These are phyloP conservation scores for Claviceps sp. DNA, from an alignment of 2,329 filamentous ascomycete genomes.

Conservation along the genomic window DNA sequence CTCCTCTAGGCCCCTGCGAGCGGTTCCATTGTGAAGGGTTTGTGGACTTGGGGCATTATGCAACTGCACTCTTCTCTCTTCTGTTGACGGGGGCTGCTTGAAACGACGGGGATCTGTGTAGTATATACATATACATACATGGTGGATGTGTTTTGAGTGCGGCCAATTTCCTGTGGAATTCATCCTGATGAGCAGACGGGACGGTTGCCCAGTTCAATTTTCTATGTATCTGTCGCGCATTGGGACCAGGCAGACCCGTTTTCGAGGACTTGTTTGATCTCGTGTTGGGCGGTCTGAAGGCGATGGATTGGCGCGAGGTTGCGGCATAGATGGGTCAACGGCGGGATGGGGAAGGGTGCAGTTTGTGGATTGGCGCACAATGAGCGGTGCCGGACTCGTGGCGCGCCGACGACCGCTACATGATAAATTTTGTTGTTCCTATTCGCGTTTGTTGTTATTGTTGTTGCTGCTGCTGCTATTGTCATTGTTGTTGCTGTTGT, in stretches of 20 bases:
- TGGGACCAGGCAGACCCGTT: constrained; percentile 18
- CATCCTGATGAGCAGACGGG: constrained; percentile 4
- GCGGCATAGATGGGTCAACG: constrained; percentile 8
- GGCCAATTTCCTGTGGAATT: neutral
- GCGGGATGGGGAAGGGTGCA: constrained; percentile 5
- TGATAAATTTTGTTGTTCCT: constrained; percentile 33
- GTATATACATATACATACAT: neutral
- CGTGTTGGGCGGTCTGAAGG: constrained; percentile 14
- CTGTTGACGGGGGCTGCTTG: constrained; percentile 5
- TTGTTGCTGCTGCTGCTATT: constrained; percentile 27
- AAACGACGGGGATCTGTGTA: neutral
- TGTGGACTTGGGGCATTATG: neutral
- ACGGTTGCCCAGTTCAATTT: constrained; percentile 8
- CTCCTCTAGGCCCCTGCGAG: neutral
- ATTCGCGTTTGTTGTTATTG: constrained; percentile 14
- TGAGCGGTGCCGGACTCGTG: constrained; percentile 18
- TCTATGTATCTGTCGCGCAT: constrained; percentile 22
- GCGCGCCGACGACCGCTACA: constrained; percentile 29
- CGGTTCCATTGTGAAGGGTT: neutral
- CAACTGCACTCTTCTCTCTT: neutral
- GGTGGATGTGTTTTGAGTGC: constrained; percentile 1
- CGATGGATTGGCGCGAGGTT: constrained; percentile 16
- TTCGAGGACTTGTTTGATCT: constrained; percentile 16
- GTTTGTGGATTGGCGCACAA: constrained; percentile 10
- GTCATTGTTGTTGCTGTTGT: constrained; percentile 22